phyloP scores from a whole-genome alignment of 2,329 filamentous ascomycete species.

The Ascochyta pisi region DNA sequence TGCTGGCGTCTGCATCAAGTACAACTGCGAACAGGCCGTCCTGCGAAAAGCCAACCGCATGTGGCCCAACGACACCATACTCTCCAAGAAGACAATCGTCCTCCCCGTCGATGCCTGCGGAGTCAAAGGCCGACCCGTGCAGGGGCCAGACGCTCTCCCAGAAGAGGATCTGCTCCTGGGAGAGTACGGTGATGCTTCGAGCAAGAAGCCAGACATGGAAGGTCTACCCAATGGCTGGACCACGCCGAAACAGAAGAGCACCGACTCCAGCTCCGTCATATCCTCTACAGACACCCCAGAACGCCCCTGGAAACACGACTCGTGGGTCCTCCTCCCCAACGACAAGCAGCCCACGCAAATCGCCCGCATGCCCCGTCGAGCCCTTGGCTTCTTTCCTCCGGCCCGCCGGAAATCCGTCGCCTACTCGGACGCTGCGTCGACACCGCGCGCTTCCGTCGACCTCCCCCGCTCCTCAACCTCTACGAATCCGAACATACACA shows the following conservation, averaged over 20 bases:
- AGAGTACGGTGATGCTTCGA: conserved; percentile 34
- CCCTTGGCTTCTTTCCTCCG: conserved; percentile 90
- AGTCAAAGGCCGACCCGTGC: conserved; percentile 72
- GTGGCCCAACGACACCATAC: conserved; percentile 92
- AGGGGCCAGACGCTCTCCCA: conserved; percentile 42
- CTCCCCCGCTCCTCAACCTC: conserved; percentile 57
- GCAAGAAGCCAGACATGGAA: conserved; percentile 26
- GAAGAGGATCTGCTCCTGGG: conserved; percentile 50
- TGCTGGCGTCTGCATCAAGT: conserved; percentile 87
- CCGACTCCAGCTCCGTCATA: conserved; percentile 38
- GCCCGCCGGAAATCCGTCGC: conserved; percentile 84
- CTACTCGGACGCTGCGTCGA: conserved; percentile 65
- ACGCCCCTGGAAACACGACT: conserved; percentile 81
- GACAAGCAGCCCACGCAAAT: conserved; percentile 79
- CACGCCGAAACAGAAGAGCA: conserved; percentile 45
- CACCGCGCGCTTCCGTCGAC: conserved; percentile 71
- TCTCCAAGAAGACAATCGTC: conserved; percentile 79
- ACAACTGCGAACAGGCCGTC: conserved; percentile 82
- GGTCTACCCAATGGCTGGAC: conserved; percentile 47
- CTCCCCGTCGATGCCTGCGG: conserved; percentile 90
- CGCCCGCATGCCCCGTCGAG: conserved; percentile 78
- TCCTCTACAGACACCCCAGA: conserved; percentile 62
- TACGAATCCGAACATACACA: conserved; percentile 37
- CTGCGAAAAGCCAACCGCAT: conserved; percentile 89
- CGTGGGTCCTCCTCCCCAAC: conserved; percentile 84